phyloP scores from a whole-genome alignment of 208 protist genomes.

The Balamuthia mandrillaris region DNA sequence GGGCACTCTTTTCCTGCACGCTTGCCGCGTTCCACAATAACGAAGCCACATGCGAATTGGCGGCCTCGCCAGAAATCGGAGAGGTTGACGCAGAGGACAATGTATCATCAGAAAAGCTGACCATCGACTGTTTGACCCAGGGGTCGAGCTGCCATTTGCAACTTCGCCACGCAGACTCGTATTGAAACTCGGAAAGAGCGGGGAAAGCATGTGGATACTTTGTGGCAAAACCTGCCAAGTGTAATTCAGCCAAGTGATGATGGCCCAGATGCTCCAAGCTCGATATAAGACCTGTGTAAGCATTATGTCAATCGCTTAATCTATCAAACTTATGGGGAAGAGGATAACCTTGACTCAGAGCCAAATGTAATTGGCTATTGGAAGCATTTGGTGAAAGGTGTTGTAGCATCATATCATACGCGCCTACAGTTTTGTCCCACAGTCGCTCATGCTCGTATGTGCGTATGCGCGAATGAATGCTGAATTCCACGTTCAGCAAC shows the following conservation, averaged over 20 bases:
- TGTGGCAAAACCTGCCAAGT: constrained; percentile 24
- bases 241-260: constrained; percentile 28
- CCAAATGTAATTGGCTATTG: too few relatives aligned
- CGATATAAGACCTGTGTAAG: too few relatives aligned
- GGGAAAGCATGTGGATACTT: background rate
- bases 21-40: too few relatives aligned
- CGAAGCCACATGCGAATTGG: too few relatives aligned
- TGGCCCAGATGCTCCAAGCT: constrained; percentile 39
- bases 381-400: too few relatives aligned
- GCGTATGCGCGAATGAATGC: constrained; percentile 15
- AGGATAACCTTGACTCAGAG: background rate
- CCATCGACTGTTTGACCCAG: too few relatives aligned
- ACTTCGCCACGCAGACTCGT: constrained; percentile 39
- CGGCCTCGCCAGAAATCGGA: too few relatives aligned
- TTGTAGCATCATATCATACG: constrained; percentile 37
- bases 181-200: constrained; percentile 47
- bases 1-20: too few relatives aligned
- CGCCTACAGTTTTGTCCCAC: constrained; percentile 32
- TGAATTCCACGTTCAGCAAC: background rate
- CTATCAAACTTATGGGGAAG: background rate
- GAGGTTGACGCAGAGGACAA: too few relatives aligned
- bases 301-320: too few relatives aligned
- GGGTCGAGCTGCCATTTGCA: constrained; percentile 48
- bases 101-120: too few relatives aligned
- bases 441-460: constrained; percentile 43